Conservation (phyloP, 768 basidiomycete species). For the Trametes coccinea region DNA sequence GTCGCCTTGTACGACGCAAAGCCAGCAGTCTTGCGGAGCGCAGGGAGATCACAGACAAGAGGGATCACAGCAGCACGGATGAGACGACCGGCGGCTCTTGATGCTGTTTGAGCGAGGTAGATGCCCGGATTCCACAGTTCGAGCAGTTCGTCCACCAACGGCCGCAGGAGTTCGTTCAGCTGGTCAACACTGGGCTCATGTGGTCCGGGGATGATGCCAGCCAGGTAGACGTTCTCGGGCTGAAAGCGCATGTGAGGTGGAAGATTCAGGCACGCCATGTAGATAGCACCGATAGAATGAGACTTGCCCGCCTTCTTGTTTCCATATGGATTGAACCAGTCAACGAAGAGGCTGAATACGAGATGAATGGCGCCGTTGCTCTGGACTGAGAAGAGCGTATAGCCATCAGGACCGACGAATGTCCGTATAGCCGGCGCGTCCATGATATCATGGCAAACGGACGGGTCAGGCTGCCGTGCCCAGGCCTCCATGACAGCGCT, state of each 20-base stretch:
- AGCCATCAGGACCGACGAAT: slow-evolving; percentile 19
- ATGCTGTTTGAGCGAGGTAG: slow-evolving; percentile 27
- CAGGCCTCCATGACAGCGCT: not conserved
- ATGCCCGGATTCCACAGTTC: slow-evolving; percentile 37
- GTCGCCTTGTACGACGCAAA: slow-evolving; percentile 25
- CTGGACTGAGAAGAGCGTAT: not conserved
- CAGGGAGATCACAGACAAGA: slow-evolving; percentile 40
- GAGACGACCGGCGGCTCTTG: slow-evolving; percentile 29
- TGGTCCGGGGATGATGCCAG: slow-evolving; percentile 44
- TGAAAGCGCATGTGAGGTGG: slow-evolving; percentile 25
- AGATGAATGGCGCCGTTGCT: slow-evolving; percentile 9
- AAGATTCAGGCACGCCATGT: slow-evolving; percentile 30
- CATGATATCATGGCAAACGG: slow-evolving; percentile 15
- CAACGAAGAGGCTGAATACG: slow-evolving; percentile 17
- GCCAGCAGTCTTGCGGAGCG: slow-evolving; percentile 34
- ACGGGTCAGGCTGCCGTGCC: no score
- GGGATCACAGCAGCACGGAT: slow-evolving; percentile 34
- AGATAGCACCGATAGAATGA: slow-evolving; percentile 23
- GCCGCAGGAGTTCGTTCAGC: slow-evolving; percentile 41
- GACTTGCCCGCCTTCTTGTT: slow-evolving; percentile 14
- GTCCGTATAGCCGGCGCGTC: slow-evolving; percentile 5
- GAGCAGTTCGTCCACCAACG: slow-evolving; percentile 40
- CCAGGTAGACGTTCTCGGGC: slow-evolving; percentile 42
- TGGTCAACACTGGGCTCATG: slow-evolving; percentile 34
- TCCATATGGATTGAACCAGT: slow-evolving; percentile 23